Conservation (phyloP, 352 stramenopile species). For the Poterioochromonas sp. region DNA sequence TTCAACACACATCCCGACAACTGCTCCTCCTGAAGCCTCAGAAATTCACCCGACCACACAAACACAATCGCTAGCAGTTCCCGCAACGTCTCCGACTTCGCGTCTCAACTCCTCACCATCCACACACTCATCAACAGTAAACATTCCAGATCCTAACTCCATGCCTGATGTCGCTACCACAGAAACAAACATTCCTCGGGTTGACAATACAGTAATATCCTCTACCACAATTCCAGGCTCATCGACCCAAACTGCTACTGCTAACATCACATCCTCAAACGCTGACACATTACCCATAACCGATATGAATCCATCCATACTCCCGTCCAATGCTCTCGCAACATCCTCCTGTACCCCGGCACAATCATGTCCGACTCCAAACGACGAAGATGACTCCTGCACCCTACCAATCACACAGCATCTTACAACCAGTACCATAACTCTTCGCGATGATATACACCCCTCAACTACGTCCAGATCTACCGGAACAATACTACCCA, state of each 20-base stretch:
- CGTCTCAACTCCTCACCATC: neutral
- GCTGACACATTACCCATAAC: neutral
- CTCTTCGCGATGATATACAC: too few species aligned
- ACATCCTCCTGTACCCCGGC: neutral
- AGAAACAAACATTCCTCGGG: neutral
- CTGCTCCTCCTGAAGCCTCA: slow-evolving; percentile 25
- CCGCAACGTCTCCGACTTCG: neutral
- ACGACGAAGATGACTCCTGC: neutral
- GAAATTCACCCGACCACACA: neutral
- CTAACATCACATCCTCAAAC: neutral
- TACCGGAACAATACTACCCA: too few species aligned
- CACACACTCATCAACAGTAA: neutral
- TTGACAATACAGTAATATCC: neutral
- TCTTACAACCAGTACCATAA: too few species aligned
- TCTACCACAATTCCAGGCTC: neutral
- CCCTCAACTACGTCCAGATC: too few species aligned
- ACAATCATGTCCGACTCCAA: neutral
- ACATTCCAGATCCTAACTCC: neutral
- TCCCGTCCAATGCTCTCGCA: neutral
- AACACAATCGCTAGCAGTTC: neutral
- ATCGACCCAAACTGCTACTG: neutral
- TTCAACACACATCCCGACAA: slow-evolving; percentile 21
- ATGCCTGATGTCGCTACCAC: neutral
- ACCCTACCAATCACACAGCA: too few species aligned
- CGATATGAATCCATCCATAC: neutral